Conservation (phyloP, 495 filamentous ascomycete species). For the Talaromyces stipitatus region DNA sequence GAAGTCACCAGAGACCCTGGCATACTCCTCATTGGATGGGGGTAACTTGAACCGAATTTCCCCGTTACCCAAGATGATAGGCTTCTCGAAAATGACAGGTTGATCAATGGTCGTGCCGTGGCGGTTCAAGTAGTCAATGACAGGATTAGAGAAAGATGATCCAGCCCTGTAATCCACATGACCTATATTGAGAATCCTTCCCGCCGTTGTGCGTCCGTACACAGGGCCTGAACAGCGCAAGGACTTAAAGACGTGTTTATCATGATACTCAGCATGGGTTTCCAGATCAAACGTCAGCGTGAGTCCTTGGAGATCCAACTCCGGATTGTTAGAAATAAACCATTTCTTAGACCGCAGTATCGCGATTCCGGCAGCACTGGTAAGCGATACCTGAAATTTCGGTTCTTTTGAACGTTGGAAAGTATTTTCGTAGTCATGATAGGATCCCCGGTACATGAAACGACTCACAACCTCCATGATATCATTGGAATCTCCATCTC, state of each 20-base stretch:
- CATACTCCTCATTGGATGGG: slow-evolving; percentile 92
- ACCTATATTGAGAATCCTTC: neutral
- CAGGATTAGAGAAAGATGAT: slow-evolving; percentile 16
- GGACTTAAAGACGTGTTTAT: slow-evolving; percentile 7
- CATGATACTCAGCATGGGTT: slow-evolving; percentile 8
- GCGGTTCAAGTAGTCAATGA: slow-evolving; percentile 19
- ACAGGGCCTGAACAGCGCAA: slow-evolving; percentile 5
- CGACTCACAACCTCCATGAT: slow-evolving; percentile 19
- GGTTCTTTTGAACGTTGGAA: slow-evolving; percentile 14
- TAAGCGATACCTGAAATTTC: slow-evolving; percentile 7
- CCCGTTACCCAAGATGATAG: neutral
- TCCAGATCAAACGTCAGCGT: slow-evolving; percentile 12
- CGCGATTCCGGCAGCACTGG: slow-evolving; percentile 7
- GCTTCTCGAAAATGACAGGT: slow-evolving; percentile 9
- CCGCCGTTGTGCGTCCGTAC: no score
- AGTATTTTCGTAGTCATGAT: slow-evolving; percentile 2
- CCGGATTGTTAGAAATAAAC: slow-evolving; percentile 10
- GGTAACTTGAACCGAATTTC: slow-evolving; percentile 61
- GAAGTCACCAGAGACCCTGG: slow-evolving; percentile 92
- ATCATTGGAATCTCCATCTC: slow-evolving; percentile 8
- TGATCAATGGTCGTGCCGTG: slow-evolving; percentile 8
- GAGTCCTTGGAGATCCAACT: slow-evolving; percentile 11
- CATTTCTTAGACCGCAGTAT: slow-evolving; percentile 17
- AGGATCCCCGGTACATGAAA: slow-evolving; percentile 20
- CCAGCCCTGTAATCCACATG: slow-evolving; percentile 1